Base-by-base conservation (phyloP, 768 basidiomycete species). In the Termitomyces bulborhizus region DNA sequence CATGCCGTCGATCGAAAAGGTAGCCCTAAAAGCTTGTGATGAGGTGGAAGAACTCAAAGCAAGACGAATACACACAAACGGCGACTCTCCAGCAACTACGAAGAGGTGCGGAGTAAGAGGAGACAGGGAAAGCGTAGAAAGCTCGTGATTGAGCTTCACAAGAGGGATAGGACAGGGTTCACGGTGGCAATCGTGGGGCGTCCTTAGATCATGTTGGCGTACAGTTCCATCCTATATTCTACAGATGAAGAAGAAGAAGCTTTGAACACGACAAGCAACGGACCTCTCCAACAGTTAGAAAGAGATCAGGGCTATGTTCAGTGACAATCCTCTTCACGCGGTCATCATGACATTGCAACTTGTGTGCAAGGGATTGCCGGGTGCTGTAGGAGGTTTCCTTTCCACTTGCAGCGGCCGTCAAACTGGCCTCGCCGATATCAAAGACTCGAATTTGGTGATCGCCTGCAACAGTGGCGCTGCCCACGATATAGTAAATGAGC, bases 121-220 rank as follows among this genome's bases (percentile, higher is more conserved):
- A 16, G 93, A 93, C 24, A 89, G 71, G 3, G 90, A 79, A 43
- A 94, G 69, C 18, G 89, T 83, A 7, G 84, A 90, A 45, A 94
- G 75, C 50, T 85, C 76, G 67, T 84, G 75, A 49, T 78, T 75
- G 39, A 90, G 68, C 58, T 78, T 77, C 18, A 91, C 78, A 15
- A 96, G 73, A 1, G 91, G 86, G 16, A 84, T 72, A 24, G 91
- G 85, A 65, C 93, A 96, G 9, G 72, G 64, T 11, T 68, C 71
- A 15, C 65, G 61, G 29, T 69, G 60, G 69, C 93, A 96, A n/a
- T 68, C 68, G 68, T 95, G 89, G 13, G 77, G 69, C 9, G 78
- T 78, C 50, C 93, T 76, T 43, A 95, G 69, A 65, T 96, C 93
- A 66, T 95, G 93, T 64, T 94, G 92, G 26, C 93, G 80, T 9